Evolutionary conservation across 768 basidiomycete genomes (phyloP).

Genomic region (Agaricus subrufescens): DNA sequence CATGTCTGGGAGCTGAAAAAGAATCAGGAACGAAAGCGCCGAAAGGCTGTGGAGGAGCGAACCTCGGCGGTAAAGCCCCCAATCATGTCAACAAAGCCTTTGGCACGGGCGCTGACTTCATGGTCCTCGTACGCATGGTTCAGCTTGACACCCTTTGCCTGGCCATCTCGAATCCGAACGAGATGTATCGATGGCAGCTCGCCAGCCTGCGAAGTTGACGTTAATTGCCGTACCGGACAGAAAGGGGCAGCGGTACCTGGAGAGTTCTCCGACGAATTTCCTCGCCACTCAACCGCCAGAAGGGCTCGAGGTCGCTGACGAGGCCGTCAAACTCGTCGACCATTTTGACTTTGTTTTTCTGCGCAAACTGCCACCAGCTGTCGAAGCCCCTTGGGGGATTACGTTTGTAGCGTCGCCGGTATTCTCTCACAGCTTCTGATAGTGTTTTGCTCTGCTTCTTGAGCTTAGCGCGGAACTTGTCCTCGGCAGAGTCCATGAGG

Average conservation of each 20-base stretch:
- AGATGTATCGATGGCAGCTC: constrained; percentile 80
- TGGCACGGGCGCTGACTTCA: constrained; percentile 74
- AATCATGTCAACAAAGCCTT: constrained; percentile 74
- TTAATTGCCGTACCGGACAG: not conserved
- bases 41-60: constrained; percentile 14
- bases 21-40: not conserved
- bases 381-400: constrained; percentile 90
- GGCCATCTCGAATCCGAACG: constrained; percentile 71
- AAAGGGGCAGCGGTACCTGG: constrained; percentile 35
- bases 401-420: constrained; percentile 70
- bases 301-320: constrained; percentile 77
- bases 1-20: constrained; percentile 79
- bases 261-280: constrained; percentile 63
- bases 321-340: constrained; percentile 88
- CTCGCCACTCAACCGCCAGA: constrained; percentile 68
- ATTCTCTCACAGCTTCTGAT: constrained; percentile 74
- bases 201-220: constrained; percentile 45
- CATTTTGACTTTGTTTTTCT: constrained; percentile 67
- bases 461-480: constrained; percentile 61
- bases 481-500: constrained; percentile 81
- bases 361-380: constrained; percentile 81
- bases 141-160: constrained; percentile 53
- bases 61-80: constrained; percentile 64
- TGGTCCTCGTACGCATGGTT: constrained; percentile 54
- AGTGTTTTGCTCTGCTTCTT: constrained; percentile 77